These are phyloP conservation scores for Kwoniella newhampshirensis DNA, from an alignment of 768 basidiomycete species.

Conservation along the genomic window DNA sequence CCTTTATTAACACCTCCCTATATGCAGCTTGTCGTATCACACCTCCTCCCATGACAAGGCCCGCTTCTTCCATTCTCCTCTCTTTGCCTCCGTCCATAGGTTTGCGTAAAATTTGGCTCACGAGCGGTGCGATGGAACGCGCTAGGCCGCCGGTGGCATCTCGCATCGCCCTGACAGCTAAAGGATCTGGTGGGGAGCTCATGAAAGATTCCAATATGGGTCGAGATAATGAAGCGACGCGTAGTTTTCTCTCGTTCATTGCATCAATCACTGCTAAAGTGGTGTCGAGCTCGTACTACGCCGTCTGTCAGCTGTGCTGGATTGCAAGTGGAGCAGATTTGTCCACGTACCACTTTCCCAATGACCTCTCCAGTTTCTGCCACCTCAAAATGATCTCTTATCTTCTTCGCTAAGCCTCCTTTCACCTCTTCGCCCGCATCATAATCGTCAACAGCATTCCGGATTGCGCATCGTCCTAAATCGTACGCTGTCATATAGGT, in stretches of 20 bases:
- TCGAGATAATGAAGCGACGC: slow-evolving; percentile 27
- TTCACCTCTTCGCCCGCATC: slow-evolving; percentile 21
- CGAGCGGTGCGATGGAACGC: slow-evolving; percentile 21
- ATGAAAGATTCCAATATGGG: slow-evolving; percentile 19
- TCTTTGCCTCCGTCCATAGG: neutral
- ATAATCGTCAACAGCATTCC: slow-evolving; percentile 35
- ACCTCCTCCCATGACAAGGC: slow-evolving; percentile 35
- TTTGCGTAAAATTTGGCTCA: too few relatives aligned
- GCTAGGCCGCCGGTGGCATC: slow-evolving; percentile 18
- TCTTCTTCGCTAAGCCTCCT: slow-evolving; percentile 22
- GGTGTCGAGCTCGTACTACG: slow-evolving; percentile 41
- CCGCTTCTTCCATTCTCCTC: slow-evolving; percentile 16
- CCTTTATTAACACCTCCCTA: slow-evolving; percentile 19
- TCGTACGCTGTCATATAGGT: slow-evolving; percentile 31
- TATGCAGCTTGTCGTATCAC: slow-evolving; percentile 28
- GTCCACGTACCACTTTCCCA: slow-evolving; percentile 35
- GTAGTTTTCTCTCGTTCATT: slow-evolving; percentile 38
- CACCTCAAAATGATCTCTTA: slow-evolving; percentile 36
- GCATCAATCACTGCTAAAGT: slow-evolving; percentile 27
- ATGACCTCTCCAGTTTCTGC: slow-evolving; percentile 31
- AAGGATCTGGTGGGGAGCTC: slow-evolving; percentile 17
- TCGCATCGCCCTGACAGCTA: slow-evolving; percentile 20
- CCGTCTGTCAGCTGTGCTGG: too few relatives aligned
- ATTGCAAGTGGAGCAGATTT: too few relatives aligned
- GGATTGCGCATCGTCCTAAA: slow-evolving; percentile 32